Evolutionary conservation across 2,329 filamentous ascomycete species (phyloP), one percentile per base, ranked within the genome.

Genomic region (Ascochyta pisi): DNA sequence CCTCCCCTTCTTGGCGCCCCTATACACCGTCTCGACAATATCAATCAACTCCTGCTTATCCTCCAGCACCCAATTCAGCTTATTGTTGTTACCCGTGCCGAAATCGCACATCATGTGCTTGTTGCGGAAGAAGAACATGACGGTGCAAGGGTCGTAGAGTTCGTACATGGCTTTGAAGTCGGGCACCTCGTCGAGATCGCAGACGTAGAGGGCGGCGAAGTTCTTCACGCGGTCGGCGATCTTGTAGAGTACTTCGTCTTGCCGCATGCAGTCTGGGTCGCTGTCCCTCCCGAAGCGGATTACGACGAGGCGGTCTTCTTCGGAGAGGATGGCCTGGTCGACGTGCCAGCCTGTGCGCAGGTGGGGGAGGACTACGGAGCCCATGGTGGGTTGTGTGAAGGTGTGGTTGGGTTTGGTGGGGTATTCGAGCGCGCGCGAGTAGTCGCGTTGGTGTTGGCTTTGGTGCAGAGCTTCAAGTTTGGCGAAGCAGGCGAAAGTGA

Each of bases 21-120:
- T 88, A 76, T 98, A 99, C 59, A 99, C 93, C 4, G 93, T 97
- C 83, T 99, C 95, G 72, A 98, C 88, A 64, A 99, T 99, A 78
- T 99, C 95, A 70, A 99, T 96, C 70, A 99, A 82, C 80, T 99
- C 95, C 77, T 98, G 94, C 80, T 99, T 98, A 73, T 99, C 94
- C 78, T 98, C 93, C 49, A 96, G 82, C 43, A 96, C 91, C 89
- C 92, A 96, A 75, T 97, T 97, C 66, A 97, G 82, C 77, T 98
- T 98, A 77, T 99, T 99, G 78, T 99, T 99, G 80, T 99, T 96
- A 63, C 95, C 95, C 1, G 95, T 99, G 7, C 71, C 94, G 67
- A 97, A 92, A 85, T 98, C 94, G 76, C 90, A 92, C 90, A 96
- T 96, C 87, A 98, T 98, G 79, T 97, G 92, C 77, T 99, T 99